Evolutionary conservation across 1,139 yeast species (phyloP).

Genomic region (Magnusiomyces clavatus): DNA sequence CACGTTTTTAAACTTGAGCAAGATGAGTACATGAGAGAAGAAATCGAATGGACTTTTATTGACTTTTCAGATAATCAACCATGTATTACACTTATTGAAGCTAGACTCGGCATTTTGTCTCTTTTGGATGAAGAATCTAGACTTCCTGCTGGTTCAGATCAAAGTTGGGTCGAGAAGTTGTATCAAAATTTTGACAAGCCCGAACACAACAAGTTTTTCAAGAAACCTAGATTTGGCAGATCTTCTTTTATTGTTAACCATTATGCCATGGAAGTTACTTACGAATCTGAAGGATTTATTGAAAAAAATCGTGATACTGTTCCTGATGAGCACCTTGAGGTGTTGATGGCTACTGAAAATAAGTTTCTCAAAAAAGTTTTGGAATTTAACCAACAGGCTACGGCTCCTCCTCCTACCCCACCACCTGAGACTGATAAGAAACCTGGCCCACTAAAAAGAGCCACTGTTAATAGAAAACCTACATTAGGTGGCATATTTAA

Average conservation of each 20-base stretch:
- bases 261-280: conserved; percentile 89
- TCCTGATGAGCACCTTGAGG: conserved; percentile 90
- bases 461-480: conserved; percentile 65
- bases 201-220: conserved; percentile 72
- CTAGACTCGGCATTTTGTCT: conserved; percentile 78
- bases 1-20: conserved; percentile 96
- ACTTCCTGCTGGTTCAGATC: conserved; percentile 89
- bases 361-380: conserved; percentile 56
- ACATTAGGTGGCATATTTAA: conserved; percentile 94
- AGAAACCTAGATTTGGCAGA: conserved; percentile 92
- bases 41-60: conserved; percentile 94
- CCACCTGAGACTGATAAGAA: too few species aligned
- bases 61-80: conserved; percentile 97
- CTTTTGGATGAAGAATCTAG: conserved; percentile 93
- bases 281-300: conserved; percentile 89
- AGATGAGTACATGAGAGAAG: conserved; percentile 86
- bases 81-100: conserved; percentile 88
- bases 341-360: conserved; percentile 62
- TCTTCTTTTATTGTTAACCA: conserved; percentile 85
- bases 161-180: conserved; percentile 86
- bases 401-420: conserved; percentile 43
- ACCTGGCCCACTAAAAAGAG: conserved; percentile 11
- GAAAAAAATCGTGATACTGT: conserved; percentile 97
- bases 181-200: conserved; percentile 77
- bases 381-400: conserved; percentile 54